These are phyloP conservation scores for Cutaneotrichosporon sp. DNA, from an alignment of 1,284 basidiomycete species.

Conservation along the genomic window DNA sequence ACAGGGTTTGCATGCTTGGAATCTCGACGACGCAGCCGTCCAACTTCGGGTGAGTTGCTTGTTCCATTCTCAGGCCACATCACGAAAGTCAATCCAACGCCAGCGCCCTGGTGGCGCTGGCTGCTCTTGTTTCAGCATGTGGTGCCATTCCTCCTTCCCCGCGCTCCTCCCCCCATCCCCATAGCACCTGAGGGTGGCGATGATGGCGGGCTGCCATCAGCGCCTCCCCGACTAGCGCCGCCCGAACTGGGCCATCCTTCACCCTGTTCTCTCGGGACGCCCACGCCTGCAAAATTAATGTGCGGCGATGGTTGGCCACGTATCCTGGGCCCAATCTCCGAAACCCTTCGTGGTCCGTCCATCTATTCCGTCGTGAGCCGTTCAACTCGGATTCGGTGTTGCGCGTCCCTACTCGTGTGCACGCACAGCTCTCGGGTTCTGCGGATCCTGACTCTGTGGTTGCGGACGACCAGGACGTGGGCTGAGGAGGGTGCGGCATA, in stretches of 20 bases:
- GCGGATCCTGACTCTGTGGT: not conserved
- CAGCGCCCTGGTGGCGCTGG: not conserved
- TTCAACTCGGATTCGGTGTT: not conserved
- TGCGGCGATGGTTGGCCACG: not conserved
- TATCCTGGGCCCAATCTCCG: not conserved
- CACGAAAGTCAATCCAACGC: not conserved
- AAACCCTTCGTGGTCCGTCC: not conserved
- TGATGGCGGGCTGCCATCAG: not conserved
- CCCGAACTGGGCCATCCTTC: not conserved
- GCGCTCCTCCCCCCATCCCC: not conserved
- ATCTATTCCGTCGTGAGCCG: not conserved
- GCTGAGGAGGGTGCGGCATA: not conserved
- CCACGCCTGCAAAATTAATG: not conserved
- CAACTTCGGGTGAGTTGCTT: conserved; percentile 1
- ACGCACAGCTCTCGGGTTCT: not conserved
- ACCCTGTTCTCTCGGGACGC: not conserved
- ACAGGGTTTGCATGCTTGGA: conserved; percentile 5
- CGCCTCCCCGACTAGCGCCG: not conserved
- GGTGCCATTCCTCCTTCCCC: not conserved
- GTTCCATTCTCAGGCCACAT: not conserved
- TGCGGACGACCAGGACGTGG: not conserved
- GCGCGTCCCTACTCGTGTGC: not conserved
- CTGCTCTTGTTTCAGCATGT: not conserved
- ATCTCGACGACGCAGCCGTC: not conserved
- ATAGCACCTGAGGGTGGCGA: not conserved